A percentile compares a stretch with the other conserved stretches of the same genome.
phyloP scores from a whole-genome alignment of 2,329 filamentous ascomycete genomes.

The Colletotrichum sp. region DNA sequence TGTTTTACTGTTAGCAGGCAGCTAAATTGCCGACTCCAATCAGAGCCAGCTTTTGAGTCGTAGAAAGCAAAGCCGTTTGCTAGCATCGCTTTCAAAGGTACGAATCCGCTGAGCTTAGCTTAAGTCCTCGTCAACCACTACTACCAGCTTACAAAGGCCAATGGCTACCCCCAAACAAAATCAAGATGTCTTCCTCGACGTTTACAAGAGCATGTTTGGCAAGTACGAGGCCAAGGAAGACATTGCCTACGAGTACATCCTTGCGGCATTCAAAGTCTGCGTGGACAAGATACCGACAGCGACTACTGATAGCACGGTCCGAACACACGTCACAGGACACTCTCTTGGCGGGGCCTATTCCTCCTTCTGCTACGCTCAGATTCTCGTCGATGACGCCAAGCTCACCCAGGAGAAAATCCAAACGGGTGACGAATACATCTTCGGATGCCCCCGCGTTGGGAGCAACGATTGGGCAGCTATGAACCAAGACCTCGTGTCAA shows the following conservation, averaged over 20 bases:
- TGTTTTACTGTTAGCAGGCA: fast-evolving
- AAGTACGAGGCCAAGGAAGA: neutral
- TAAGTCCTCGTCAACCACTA: neutral
- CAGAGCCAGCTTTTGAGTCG: too few species aligned
- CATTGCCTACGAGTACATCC: neutral
- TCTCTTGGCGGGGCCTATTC: neutral
- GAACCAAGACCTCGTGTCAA: neutral
- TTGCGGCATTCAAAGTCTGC: neutral
- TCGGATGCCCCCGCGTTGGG: neutral
- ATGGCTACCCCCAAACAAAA: neutral
- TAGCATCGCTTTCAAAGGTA: neutral
- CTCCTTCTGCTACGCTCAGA: neutral
- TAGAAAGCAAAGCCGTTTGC: neutral
- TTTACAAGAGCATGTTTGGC: neutral
- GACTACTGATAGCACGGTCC: fast-evolving
- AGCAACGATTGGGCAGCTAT: neutral
- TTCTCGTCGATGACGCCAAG: neutral
- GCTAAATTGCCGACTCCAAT: too few species aligned
- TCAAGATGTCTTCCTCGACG: neutral
- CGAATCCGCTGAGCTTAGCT: neutral
- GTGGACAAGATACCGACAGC: neutral
- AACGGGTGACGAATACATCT: neutral
- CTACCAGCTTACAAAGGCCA: neutral
- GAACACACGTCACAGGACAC: neutral
- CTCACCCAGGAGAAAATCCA: neutral